Conservation (phyloP, 1,139 yeast genomes). For the Kodamaea arcana region DNA sequence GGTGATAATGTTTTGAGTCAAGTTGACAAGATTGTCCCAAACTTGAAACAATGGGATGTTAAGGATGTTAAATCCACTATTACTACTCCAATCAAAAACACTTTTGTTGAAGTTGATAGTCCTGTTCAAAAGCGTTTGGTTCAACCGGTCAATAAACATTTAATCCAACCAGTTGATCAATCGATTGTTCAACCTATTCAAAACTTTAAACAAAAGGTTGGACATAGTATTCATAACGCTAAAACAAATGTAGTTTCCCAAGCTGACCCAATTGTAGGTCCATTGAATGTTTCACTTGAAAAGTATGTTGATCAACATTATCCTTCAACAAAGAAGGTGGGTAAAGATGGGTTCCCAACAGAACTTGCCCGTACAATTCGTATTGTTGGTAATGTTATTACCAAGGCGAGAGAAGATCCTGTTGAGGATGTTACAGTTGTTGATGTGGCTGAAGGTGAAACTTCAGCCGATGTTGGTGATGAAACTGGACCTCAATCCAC, state of each 20-base stretch:
- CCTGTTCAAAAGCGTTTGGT: slow-evolving; percentile 12
- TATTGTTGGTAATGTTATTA: slow-evolving; percentile 36
- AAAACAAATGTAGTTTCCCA: slow-evolving; percentile 55
- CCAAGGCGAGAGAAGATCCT: slow-evolving; percentile 11
- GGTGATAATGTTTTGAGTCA: slow-evolving; percentile 30
- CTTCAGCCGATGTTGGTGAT: background rate
- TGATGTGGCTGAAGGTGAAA: background rate
- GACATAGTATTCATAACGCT: slow-evolving; percentile 33
- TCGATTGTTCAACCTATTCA: slow-evolving; percentile 32
- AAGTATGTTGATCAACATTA: slow-evolving; percentile 38
- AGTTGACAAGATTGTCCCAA: slow-evolving; percentile 36
- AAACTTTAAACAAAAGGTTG: slow-evolving; percentile 14
- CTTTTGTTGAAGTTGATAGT: slow-evolving; percentile 4
- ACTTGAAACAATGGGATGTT: slow-evolving; percentile 34
- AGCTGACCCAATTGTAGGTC: slow-evolving; percentile 59
- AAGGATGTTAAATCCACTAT: slow-evolving; percentile 41
- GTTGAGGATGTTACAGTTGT: slow-evolving; percentile 1
- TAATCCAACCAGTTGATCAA: too few relatives aligned
- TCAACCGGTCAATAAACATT: slow-evolving; percentile 42
- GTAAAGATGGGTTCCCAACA: slow-evolving; percentile 43
- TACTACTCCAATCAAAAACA: slow-evolving; percentile 2
- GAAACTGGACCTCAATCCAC: background rate
- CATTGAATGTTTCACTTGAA: slow-evolving; percentile 54
- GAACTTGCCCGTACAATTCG: slow-evolving; percentile 50
- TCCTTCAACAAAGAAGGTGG: slow-evolving; percentile 45